Conservation (phyloP, 352 stramenopile genomes). For the Globisporangium solare region DNA sequence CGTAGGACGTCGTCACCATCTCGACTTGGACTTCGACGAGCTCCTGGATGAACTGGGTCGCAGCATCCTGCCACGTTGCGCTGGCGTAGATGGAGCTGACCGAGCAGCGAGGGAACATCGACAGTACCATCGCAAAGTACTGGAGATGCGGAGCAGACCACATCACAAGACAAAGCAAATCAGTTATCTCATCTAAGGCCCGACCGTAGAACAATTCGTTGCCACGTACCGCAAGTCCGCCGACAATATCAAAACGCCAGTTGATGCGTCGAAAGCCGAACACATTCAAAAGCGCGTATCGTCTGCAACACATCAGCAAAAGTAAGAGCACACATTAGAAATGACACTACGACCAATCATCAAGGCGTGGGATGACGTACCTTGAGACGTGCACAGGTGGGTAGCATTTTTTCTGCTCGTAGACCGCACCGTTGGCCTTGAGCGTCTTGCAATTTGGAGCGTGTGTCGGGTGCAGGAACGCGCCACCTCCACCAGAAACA, state of each 20-base stretch:
- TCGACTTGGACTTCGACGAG: slow-evolving; percentile 54
- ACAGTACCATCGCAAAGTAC: slow-evolving; percentile 90
- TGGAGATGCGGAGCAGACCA: slow-evolving; percentile 14
- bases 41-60: slow-evolving; percentile 41
- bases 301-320: slow-evolving; percentile 26
- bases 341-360: neutral
- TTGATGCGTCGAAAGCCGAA: slow-evolving; percentile 91
- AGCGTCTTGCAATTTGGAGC: slow-evolving; percentile 46
- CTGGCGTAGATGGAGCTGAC: slow-evolving; percentile 66
- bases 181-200: neutral
- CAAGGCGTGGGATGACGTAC: slow-evolving; percentile 20
- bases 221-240: slow-evolving; percentile 65
- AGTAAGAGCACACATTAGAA: neutral
- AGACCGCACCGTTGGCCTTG: slow-evolving; percentile 60
- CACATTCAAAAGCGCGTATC: slow-evolving; percentile 79
- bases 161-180: neutral
- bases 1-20: slow-evolving; percentile 70
- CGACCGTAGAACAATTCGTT: no score
- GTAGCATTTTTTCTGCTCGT: slow-evolving; percentile 81
- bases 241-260: slow-evolving; percentile 92
- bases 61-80: slow-evolving; percentile 38
- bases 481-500: slow-evolving; percentile 87
- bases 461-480: slow-evolving; percentile 89
- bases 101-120: slow-evolving; percentile 90
- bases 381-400: slow-evolving; percentile 70